phyloP scores from a whole-genome alignment of 345 rosid species.

The Orychophragmus violaceus region DNA sequence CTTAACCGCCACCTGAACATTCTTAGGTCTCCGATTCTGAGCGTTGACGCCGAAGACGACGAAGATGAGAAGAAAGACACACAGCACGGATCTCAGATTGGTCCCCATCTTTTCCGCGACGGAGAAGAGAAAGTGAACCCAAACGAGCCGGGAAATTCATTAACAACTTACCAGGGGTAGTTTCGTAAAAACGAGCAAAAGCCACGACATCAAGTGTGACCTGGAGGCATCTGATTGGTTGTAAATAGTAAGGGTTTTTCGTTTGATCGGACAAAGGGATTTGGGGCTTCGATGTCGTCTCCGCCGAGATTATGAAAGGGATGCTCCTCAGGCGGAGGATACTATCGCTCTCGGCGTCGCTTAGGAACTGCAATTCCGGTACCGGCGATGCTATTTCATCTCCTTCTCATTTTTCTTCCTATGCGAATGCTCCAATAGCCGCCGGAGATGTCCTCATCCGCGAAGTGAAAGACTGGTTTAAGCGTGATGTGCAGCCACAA shows the following conservation, averaged over 20 bases:
- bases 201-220: slow-evolving; percentile 28
- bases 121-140: slow-evolving; percentile 16
- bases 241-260: slow-evolving; percentile 7
- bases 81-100: slow-evolving; percentile 52
- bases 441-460: slow-evolving; percentile 35
- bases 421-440: neutral
- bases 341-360: slow-evolving; percentile 28
- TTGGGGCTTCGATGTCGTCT: slow-evolving; percentile 9
- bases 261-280: neutral
- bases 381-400: neutral
- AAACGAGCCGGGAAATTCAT: slow-evolving; percentile 5
- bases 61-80: slow-evolving; percentile 35
- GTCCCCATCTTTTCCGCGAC: slow-evolving; percentile 39
- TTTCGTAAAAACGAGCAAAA: neutral
- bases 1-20: slow-evolving; percentile 77
- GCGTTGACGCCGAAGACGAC: slow-evolving; percentile 40
- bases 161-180: neutral
- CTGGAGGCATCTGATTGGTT: slow-evolving; percentile 12
- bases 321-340: slow-evolving; percentile 37
- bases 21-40: slow-evolving; percentile 66
- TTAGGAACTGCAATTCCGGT: slow-evolving; percentile 4
- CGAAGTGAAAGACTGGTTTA: slow-evolving; percentile 62
- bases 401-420: neutral
- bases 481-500: slow-evolving; percentile 16
- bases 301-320: slow-evolving; percentile 26